Conservation (phyloP, 2,329 filamentous ascomycete species). For the Ceratocystis huliohia region DNA sequence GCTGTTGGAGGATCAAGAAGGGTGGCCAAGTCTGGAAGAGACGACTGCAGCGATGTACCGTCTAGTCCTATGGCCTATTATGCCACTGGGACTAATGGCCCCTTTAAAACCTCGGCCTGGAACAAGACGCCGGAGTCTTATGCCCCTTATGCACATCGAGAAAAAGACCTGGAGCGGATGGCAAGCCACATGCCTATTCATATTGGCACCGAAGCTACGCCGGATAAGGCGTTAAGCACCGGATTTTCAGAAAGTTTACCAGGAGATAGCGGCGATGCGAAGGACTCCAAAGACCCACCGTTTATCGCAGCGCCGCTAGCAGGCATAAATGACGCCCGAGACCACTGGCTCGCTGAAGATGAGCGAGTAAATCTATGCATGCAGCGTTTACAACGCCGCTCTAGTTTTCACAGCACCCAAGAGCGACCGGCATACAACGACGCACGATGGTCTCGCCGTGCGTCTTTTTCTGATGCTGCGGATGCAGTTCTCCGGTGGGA, state of each 20-base stretch:
- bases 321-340: not conserved
- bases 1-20: slow-evolving; percentile 54
- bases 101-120: slow-evolving; percentile 45
- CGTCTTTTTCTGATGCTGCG: slow-evolving; percentile 65
- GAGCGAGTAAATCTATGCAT: slow-evolving; percentile 14
- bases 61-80: slow-evolving; percentile 19
- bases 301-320: not conserved
- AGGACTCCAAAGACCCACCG: not conserved
- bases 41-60: slow-evolving; percentile 37
- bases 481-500: slow-evolving; percentile 60
- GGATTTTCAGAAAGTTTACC: slow-evolving; percentile 7
- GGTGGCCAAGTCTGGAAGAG: slow-evolving; percentile 42
- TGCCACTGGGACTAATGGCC: slow-evolving; percentile 13
- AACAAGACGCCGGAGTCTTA: slow-evolving; percentile 53
- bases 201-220: not conserved
- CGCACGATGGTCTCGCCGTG: slow-evolving; percentile 53
- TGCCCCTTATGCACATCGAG: slow-evolving; percentile 24
- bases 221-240: not conserved
- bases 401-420: slow-evolving; percentile 37
- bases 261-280: slow-evolving; percentile 1
- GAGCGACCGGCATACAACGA: slow-evolving; percentile 35
- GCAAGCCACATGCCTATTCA: not conserved
- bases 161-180: slow-evolving; percentile 4
- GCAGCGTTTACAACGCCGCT: slow-evolving; percentile 42
- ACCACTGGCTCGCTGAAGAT: slow-evolving; percentile 12